phyloP scores from a whole-genome alignment of 805 yeast species.

The Ogataea dorogensis region DNA sequence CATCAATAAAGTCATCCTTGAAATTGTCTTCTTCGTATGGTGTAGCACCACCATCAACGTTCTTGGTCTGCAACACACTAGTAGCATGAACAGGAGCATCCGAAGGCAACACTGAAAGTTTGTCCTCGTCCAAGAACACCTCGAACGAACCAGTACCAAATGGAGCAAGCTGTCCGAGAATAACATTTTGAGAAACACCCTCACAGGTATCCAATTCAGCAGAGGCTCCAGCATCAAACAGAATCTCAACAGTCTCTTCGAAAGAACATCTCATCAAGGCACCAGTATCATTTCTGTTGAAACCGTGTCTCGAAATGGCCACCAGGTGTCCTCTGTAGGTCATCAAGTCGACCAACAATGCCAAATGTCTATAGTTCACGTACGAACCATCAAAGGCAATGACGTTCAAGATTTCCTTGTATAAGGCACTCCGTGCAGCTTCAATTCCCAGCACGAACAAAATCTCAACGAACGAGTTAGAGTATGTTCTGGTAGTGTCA shows the following conservation, averaged over 20 bases:
- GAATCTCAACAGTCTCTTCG: slow-evolving; percentile 97
- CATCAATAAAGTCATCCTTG: slow-evolving; percentile 55
- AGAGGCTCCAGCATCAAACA: slow-evolving; percentile 96
- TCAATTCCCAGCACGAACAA: slow-evolving; percentile 96
- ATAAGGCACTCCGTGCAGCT: slow-evolving; percentile 93
- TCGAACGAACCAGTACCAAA: slow-evolving; percentile 98
- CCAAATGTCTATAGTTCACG: slow-evolving; percentile 98
- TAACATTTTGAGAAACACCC: slow-evolving; percentile 97
- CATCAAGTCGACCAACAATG: slow-evolving; percentile 96
- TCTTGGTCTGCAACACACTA: slow-evolving; percentile 40
- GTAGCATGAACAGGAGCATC: slow-evolving; percentile 40
- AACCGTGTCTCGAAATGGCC: slow-evolving; percentile 99
- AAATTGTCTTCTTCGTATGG: slow-evolving; percentile 77
- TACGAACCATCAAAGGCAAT: slow-evolving; percentile 99
- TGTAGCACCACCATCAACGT: slow-evolving; percentile 80
- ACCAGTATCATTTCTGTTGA: slow-evolving; percentile 97
- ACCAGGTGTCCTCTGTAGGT: slow-evolving; percentile 96
- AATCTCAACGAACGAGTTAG: slow-evolving; percentile 95
- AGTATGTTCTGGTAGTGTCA: slow-evolving; percentile 84
- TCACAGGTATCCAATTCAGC: slow-evolving; percentile 98
- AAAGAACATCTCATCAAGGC: slow-evolving; percentile 99
- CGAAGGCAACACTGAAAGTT: slow-evolving; percentile 65
- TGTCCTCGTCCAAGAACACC: slow-evolving; percentile 88
- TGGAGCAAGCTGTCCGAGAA: slow-evolving; percentile 98
- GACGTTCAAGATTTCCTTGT: slow-evolving; percentile 92